Base-by-base conservation (phyloP, 2,329 filamentous ascomycete species). In the Sarocladiaceae sp. region DNA sequence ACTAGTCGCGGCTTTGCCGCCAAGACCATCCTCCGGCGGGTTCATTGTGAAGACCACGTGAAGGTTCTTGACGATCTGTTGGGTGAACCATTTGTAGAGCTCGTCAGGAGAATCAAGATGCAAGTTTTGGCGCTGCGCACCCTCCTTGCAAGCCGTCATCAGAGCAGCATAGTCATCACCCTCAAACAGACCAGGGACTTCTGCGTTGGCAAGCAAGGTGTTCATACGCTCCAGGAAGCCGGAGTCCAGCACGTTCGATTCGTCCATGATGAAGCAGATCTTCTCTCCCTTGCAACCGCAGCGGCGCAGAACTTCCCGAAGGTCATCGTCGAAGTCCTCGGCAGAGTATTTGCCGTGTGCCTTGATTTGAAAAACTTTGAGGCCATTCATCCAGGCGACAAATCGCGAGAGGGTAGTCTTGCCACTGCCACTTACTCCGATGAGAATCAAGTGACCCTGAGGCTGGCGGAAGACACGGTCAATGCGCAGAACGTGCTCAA, bases 21-120 rank as follows among this genome's bases (percentile, higher is more conserved):
- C 94, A 8, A 99, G 75, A 1, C 94, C 93, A 60, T 94, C 94
- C 65, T 97, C 90, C 0, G 94, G 95, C 13, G 94, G 94, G 69
- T 99, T 99, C 94, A 99, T 99, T 3, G 94, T 99, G 69, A 99
- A 99, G 20, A 99, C 94, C 46, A 99, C 94, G 64, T 99, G 94
- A 36, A 99, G 75, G 65, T 99, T 99, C 76, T 96, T 96, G 67
- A 99, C 89, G 62, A 99, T 97, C 69, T 99, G 94, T 62, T 96
- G 90, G 0, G 95, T 99, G 74, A 99, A 99, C 94, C 94, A 99
- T 74, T 97, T 97, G 79, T 99, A 99, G n/a, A 99, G 78, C 70
- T 99, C 94, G 73, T 99, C 95, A 60, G 96, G 92, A 1, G 94
- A 97, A 71, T 99, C 94, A 1, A 99, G 82, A 54, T 97, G 84